Evolutionary conservation across 2,329 filamentous ascomycete genomes (phyloP).

Genomic region (Hymenoscyphus linearis): DNA sequence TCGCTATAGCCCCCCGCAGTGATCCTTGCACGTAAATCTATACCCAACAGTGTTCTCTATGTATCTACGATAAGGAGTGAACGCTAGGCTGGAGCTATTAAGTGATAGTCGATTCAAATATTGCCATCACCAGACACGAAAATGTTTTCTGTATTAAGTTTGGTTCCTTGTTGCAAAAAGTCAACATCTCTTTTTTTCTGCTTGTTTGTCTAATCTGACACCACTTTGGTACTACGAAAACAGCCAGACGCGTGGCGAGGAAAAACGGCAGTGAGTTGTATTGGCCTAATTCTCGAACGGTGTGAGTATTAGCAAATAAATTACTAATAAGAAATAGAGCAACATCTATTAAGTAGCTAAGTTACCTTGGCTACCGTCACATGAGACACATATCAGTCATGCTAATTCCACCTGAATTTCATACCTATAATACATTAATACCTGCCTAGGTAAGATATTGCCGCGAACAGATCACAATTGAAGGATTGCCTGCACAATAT

Average conservation of each 20-base stretch:
- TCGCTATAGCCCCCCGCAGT: too few species aligned
- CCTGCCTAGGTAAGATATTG: neutral
- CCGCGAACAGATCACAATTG: neutral
- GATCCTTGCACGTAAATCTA: too few species aligned
- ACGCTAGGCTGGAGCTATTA: too few species aligned
- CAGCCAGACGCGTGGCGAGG: neutral
- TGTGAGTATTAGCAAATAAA: too few species aligned
- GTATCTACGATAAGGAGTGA: too few species aligned
- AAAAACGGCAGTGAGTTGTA: neutral
- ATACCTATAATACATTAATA: neutral
- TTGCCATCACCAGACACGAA: neutral
- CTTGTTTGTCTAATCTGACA: neutral
- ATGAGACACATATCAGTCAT: too few species aligned
- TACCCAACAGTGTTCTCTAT: too few species aligned
- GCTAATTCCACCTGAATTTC: too few species aligned
- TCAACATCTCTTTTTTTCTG: neutral
- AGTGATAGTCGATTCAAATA: neutral
- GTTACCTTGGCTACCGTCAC: too few species aligned
- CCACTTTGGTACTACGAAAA: neutral
- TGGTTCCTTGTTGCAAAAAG: neutral
- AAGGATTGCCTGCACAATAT: neutral
- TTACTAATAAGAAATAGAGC: too few species aligned
- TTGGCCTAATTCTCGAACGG: neutral
- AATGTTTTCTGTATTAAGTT: neutral
- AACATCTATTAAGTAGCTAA: too few species aligned